Base-by-base conservation (phyloP, 441 rosid species). In the Rhodomyrtus psidioides region DNA sequence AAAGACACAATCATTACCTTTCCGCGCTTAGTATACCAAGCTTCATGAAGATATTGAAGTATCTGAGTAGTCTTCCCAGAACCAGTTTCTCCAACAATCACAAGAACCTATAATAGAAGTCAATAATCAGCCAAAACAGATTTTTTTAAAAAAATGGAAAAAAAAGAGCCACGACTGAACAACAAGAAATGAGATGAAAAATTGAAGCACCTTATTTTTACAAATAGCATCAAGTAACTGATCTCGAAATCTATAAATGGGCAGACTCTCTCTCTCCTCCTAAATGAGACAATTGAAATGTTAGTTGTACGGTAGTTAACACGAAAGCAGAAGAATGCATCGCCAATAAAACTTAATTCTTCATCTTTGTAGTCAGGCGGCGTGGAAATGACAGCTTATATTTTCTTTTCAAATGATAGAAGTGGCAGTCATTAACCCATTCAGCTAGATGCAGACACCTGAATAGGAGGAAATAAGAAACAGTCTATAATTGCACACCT, bases 231-330 rank as follows among this genome's bases (percentile, higher is more conserved):
- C 83, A 84, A 97, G 98, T 57, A 97, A 90, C 82, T 93, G 92
- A 49, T 95, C 98, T 84, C 99, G 95, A 86, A 92, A 95, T 17
- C 90, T 94, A 88, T 93, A 97, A 75, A 95, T 94, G 49, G 99
- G 99, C n/a, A 97, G 92, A 87, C 93, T 91, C 92, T 91, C 96
- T 75, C 98, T 91, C n/a, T n/a, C n/a, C n/a, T n/a, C n/a, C n/a
- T n/a, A n/a, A n/a, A n/a, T n/a, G n/a, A n/a, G n/a, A n/a, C 51
- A 74, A 83, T 56, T 23, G 15, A 28, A 62, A 86, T 46, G 55
- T 70, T 75, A 49, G 28, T 12, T 30, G 26, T 65, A 42, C 76
- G 9, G 76, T 65, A 34, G 76, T 65, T 34, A 65, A 65, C 49
- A 65, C n/a, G n/a, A n/a, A n/a, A 26, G 57, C 57, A 55, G 55